Percentiles rank a stretch among this genome's conserved stretches.
These are phyloP conservation scores for Avena atlantica DNA, from an alignment of 176 grass and related monocot genomes.

Conservation along the genomic window DNA sequence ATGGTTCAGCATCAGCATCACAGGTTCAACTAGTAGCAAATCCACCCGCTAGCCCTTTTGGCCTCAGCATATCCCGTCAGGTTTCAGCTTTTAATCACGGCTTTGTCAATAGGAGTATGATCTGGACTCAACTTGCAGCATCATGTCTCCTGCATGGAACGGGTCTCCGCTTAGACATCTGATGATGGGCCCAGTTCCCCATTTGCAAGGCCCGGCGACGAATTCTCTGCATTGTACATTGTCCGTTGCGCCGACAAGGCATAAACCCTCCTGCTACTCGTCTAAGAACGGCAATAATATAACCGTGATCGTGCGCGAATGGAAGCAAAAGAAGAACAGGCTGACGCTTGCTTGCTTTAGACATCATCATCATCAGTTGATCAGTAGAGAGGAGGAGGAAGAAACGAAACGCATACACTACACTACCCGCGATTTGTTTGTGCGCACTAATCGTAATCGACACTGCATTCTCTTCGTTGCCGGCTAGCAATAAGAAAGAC, in stretches of 20 bases:
- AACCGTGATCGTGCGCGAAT: neutral
- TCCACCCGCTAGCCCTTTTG: neutral
- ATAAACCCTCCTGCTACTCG: neutral
- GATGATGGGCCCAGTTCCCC: neutral
- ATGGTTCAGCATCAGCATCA: no score
- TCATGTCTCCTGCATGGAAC: neutral
- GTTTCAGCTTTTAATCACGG: neutral
- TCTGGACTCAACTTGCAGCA: slow-evolving; percentile 31
- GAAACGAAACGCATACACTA: neutral
- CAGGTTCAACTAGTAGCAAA: no score
- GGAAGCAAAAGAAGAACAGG: neutral
- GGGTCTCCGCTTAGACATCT: neutral
- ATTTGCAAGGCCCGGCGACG: neutral
- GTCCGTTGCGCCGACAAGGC: neutral
- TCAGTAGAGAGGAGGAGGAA: neutral
- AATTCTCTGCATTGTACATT: neutral
- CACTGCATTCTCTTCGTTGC: neutral
- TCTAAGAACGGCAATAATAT: neutral
- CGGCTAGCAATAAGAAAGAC: neutral
- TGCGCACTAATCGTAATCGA: neutral
- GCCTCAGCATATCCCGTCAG: neutral
- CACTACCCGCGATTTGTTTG: neutral
- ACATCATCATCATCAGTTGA: no score
- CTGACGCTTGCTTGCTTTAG: neutral
- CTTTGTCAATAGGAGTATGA: neutral